Evolutionary conservation across 1,284 basidiomycete genomes (phyloP), one percentile per base, ranked within the genome.

Genomic region (Rhizoctonia solani): DNA sequence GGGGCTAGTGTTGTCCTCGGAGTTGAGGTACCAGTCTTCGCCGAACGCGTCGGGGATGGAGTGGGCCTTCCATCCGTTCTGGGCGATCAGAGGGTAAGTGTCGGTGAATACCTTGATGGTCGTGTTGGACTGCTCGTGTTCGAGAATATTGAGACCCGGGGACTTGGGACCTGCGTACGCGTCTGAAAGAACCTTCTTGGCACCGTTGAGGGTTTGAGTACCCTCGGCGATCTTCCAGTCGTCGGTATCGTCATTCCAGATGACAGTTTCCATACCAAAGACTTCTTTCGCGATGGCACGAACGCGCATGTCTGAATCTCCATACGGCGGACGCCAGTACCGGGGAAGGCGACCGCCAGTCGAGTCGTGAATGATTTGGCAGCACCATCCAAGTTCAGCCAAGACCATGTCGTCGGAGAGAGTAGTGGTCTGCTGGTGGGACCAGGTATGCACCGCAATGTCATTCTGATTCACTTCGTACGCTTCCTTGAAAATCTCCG

Each of bases 341-440:
- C 81, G 81, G 14, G 90, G 86, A 4, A 91, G 73, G 13, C 85
- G 83, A 5, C 89, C 90, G 66, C 87, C 89, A 5, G 90, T 91
- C 1, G 87, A 87, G 74, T 93, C 87, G 74, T 88, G 85, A 71
- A 95, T 90, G 72, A 94, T 80, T 77, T 89, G 82, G 81, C 90
- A 86, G 0, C 90, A 88, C 87, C 88, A 95, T 8, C 89, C 93
- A 69, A 95, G 80, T 81, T 94, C 87, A 29, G 83, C 92, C 44
- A 95, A 71, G 56, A 94, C 76, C 68, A 88, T 80, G 63, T 82
- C 74, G 76, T 93, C 92, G 63, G 80, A 81, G 69, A 89, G 80
- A 1, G 89, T 87, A 6, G 92, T 91, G 87, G 90, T 91, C 78
- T 87, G 89, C 37, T 85, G 88, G 72, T 92, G 90, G 0, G 87